Conservation (phyloP, 2,329 filamentous ascomycete species). For the Ceratocystiopsis minuta region DNA sequence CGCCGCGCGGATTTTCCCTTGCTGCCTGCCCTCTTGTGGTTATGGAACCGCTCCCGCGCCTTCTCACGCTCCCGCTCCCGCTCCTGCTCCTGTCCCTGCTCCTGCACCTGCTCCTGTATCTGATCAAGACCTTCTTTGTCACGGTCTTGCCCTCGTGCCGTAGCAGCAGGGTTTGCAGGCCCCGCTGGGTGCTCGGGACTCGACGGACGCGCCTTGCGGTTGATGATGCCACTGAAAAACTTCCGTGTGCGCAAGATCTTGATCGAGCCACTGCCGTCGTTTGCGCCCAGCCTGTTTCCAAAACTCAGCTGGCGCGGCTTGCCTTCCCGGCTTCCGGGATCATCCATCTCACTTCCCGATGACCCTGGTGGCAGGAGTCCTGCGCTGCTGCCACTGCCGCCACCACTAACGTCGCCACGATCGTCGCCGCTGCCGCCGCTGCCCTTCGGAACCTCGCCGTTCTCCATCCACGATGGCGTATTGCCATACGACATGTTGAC, state of each 20-base stretch:
- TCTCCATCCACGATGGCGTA: conserved; percentile 6
- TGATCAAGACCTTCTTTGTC: conserved; percentile 1
- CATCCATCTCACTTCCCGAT: conserved; percentile 30
- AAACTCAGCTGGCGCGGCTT: conserved; percentile 10
- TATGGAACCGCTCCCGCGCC: conserved; percentile 6
- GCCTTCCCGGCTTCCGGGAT: conserved; percentile 11
- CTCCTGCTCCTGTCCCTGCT: conserved; percentile 6
- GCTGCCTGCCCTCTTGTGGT: conserved; percentile 1
- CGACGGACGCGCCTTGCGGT: conserved; percentile 14
- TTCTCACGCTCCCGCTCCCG: conserved; percentile 4
- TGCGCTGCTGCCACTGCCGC: not conserved
- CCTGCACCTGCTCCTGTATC: conserved; percentile 4
- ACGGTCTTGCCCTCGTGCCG: not conserved
- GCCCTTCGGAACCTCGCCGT: not conserved
- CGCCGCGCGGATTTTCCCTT: conserved; percentile 1
- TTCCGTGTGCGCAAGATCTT: conserved; percentile 21
- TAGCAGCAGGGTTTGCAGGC: not conserved
- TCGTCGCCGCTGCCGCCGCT: not conserved
- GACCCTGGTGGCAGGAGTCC: conserved; percentile 23
- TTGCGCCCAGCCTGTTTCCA: conserved; percentile 6
- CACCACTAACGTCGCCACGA: not conserved
- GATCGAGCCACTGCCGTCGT: conserved; percentile 15
- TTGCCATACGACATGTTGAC: conserved; percentile 20
- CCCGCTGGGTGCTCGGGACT: conserved; percentile 14
- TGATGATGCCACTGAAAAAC: conserved; percentile 25